These are phyloP conservation scores for Penicillium polonicum DNA, from an alignment of 2,329 filamentous ascomycete genomes.

Conservation along the genomic window DNA sequence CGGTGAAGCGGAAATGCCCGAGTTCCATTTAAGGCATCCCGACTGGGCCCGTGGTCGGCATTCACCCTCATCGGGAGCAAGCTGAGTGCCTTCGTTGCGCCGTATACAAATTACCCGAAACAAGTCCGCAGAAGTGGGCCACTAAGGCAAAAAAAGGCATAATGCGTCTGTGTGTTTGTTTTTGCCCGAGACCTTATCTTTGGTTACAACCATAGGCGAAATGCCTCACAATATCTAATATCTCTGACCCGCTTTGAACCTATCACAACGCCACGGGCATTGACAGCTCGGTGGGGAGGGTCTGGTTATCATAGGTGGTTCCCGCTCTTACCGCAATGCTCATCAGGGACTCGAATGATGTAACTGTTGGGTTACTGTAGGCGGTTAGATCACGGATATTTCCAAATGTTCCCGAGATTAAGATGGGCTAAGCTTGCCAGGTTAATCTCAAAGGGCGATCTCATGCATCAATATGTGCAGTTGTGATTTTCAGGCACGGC, in stretches of 20 bases:
- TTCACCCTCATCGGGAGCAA: not conserved
- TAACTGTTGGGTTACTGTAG: not conserved
- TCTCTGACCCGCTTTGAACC: not conserved
- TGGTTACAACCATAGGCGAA: not conserved
- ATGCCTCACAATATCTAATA: not conserved
- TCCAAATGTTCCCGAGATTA: not conserved
- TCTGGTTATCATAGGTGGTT: not conserved
- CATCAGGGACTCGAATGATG: not conserved
- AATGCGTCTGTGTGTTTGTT: not conserved
- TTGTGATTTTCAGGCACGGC: not conserved
- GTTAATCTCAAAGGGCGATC: not conserved
- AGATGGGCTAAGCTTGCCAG: not conserved
- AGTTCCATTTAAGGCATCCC: constrained; percentile 17
- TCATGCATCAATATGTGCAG: not conserved
- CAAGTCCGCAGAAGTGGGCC: not conserved
- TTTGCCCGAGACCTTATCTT: constrained; percentile 2
- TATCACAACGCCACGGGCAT: constrained; percentile 2
- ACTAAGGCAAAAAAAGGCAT: not conserved
- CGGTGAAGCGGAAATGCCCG: constrained; percentile 25
- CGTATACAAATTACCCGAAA: not conserved
- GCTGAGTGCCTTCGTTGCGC: not conserved
- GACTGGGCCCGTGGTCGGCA: constrained; percentile 17
- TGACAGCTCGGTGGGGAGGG: constrained; percentile 1
- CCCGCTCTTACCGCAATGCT: constrained; percentile 8
- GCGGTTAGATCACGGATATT: constrained; percentile 6